Evolutionary conservation across 1,139 yeast genomes (phyloP), one percentile per base, ranked within the genome.

Genomic region (Zygosaccharomyces pseudobailii): DNA sequence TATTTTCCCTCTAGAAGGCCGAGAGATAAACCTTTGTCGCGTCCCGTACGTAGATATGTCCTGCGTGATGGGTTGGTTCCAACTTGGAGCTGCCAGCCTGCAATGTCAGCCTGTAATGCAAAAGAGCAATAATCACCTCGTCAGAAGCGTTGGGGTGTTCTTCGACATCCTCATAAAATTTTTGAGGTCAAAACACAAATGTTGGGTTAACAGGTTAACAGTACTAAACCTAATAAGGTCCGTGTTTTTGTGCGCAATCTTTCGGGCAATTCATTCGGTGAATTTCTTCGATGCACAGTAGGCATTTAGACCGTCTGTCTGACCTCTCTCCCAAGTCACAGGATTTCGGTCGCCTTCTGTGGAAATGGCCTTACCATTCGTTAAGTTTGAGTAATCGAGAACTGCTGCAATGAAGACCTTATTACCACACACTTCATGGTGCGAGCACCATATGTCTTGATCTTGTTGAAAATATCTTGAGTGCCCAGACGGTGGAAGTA

Each of bases 321-420:
- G 10, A 67, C 67, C 46, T 59, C 61, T 40, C 13, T 67, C 71
- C 57, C 67, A 62, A n/a, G 67, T 59, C 33, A 71, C 62, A 27
- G 59, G 59, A 52, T 71, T 73, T 78, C 78, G 73, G 3, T 61
- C 45, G 5, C 59, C 52, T 52, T 72, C 76, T 7, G 55, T 59
- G 22, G 51, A 46, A 7, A 49, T 51, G 19, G 46, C 25, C 7
- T 62, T 75, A 90, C 82, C 82, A 85, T 90, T 94, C 90, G 84
- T 3, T 8, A 28, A 35, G 28, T 40, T 46, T 13, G 42, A 24
- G 6, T 39, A 20, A 35, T 66, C 58, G 36, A 57, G 42, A 36
- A 75, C 70, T 1, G 84, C 74, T 6, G 82, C 82, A 56, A 73
- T 0, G 84, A 78, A 0, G 85, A 79, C 0, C 85, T 80, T 31